phyloP scores from a whole-genome alignment of 495 filamentous ascomycete species.

The Penicillium subrubescens region DNA sequence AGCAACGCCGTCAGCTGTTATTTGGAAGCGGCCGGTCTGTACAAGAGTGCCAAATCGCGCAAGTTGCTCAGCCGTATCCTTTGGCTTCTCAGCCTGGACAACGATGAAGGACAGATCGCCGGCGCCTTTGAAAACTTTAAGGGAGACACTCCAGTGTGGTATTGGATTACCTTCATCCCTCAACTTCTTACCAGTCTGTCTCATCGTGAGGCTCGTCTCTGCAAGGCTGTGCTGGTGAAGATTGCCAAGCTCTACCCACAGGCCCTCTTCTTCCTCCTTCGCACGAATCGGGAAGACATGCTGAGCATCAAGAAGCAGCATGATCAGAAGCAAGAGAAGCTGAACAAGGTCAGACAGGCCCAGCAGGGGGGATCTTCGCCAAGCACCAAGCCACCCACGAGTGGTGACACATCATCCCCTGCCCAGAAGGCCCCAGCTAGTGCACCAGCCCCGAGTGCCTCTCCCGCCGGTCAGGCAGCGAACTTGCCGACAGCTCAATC shows the following conservation, averaged over 20 bases:
- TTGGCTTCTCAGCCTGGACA: constrained; percentile 94
- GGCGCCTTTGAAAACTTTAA: constrained; percentile 89
- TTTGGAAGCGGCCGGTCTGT: constrained; percentile 90
- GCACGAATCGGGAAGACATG: constrained; percentile 96
- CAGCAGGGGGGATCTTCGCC: constrained; percentile 48
- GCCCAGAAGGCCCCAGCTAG: constrained; percentile 46
- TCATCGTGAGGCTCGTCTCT: constrained; percentile 85
- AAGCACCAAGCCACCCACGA: constrained; percentile 54
- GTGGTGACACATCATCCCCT: constrained; percentile 46
- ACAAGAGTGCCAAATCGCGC: constrained; percentile 94
- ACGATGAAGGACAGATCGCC: constrained; percentile 76
- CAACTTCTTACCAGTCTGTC: constrained; percentile 88
- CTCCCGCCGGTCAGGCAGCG: constrained; percentile 34
- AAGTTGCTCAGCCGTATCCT: constrained; percentile 93
- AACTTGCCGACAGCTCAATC: constrained; percentile 39
- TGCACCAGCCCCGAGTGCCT: constrained; percentile 30
- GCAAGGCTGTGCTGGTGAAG: constrained; percentile 80
- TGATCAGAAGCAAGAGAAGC: constrained; percentile 74
- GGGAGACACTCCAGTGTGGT: constrained; percentile 95
- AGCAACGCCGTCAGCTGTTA: constrained; percentile 94
- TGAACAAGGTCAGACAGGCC: constrained; percentile 42
- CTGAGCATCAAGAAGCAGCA: constrained; percentile 84
- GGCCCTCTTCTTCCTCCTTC: constrained; percentile 88
- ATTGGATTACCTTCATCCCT: constrained; percentile 99
- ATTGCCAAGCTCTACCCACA: constrained; percentile 96